Base-by-base conservation (phyloP, 2,329 filamentous ascomycete species). In the Chaetomium sp. region DNA sequence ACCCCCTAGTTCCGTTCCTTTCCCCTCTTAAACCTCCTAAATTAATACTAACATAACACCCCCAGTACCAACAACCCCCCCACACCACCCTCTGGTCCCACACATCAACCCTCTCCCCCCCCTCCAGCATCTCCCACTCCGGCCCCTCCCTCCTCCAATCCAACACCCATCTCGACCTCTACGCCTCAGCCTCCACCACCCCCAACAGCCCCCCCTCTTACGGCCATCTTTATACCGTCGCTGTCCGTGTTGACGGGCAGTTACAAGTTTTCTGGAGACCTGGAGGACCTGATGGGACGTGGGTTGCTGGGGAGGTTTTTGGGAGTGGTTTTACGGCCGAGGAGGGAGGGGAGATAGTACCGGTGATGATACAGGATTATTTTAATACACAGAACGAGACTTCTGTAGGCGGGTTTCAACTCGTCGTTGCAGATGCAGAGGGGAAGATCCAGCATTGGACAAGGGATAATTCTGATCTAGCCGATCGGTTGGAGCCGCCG, bases 361-460 rank as follows among this genome's bases (percentile, higher is more conserved):
- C 57, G 3, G 61, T 62, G 34, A 62, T 63, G 61, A 61, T 63
- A 14, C 58, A 63, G 50, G 60, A 62, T 53, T 62, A 49, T 14
- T 49, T 55, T 46, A 33, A 50, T 32, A 61, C 59, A 3, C 36
- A 19, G 2, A 51, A 61, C 44, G 62, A 64, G 54, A 50, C 47
- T 0, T 57, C 44, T 27, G 19, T 49, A 1, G 58, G 62, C 1
- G 59, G 55, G 3, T 58, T 64, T 19, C 59, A 61, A 49, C 49
- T 62, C 7, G 57, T 38, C 2, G 53, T 61, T 36, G 59, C 59
- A 4, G 58, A 57, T 5, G 59, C 56, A 1, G 50, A 57, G 19
- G 62, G 62, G 1, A 35, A 34, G 1, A 57, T 64, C 12, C 59
- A 64, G 57, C 60, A 64, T 49, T 64, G 62, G 62, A 35, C 41